Evolutionary conservation across 2,329 filamentous ascomycete species (phyloP), one percentile per base, ranked within the genome.

Genomic region (Trichoderma arundinaceum): DNA sequence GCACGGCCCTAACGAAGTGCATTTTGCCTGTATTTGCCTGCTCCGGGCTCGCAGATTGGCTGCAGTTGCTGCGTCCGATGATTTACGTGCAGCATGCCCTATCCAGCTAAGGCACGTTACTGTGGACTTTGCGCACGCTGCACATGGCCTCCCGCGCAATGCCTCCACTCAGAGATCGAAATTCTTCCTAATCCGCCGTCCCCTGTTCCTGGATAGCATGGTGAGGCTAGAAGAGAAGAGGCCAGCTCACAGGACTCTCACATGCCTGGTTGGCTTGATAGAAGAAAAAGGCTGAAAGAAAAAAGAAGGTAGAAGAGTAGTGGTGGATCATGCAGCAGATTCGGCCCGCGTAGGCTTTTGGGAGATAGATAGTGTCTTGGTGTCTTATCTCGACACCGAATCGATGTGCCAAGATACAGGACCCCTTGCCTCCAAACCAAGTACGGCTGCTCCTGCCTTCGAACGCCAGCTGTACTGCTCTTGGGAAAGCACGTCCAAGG

Each of bases 11-110:
- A 62, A 44, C 28, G 48, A 53, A n/a, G 10, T 44, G 35, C 48
- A 52, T 62, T 62, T 62, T 62, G 35, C 59, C 59, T 62, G 48
- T 62, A 62, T 62, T 62, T 53, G 59, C 59, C 22, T 35, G 19
- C 22, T 35, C 22, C 59, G 38, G 39, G 48, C 59, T 52, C 59
- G 59, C 59, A 62, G 59, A 62, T 62, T 62, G 59, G 59, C 59
- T 48, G 41, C 41, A 12, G 41, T 13, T n/a, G 32, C 49, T 43
- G 54, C 41, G 22, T 43, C 41, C 39, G 54, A 17, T 19, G 54
- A 62, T 52, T 52, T 62, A 13, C 44, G 22, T 32, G 54, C 54
- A 57, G 38, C 54, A 57, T 44, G 58, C 46, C 35, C 48, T 62
- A 32, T 52, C 58, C 58, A 52, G 32, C 22, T 49, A 32, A 52